Evolutionary conservation across 495 filamentous ascomycete genomes (phyloP).

Genomic region (Daldinia caldariorum): DNA sequence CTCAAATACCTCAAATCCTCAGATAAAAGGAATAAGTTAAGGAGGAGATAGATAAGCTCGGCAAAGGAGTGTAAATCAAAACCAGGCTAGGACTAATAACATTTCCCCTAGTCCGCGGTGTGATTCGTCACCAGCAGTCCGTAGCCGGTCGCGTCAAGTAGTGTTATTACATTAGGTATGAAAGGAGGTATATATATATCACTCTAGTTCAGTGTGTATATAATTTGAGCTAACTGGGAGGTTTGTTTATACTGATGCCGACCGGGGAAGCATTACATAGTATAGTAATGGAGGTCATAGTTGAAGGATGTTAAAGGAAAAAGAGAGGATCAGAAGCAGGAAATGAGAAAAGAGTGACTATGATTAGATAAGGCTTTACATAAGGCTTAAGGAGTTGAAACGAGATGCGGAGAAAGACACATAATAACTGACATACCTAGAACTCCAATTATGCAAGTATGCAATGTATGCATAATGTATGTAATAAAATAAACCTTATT

Average conservation of each 20-base stretch:
- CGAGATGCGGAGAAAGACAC: neutral
- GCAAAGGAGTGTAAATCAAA: constrained; percentile 6
- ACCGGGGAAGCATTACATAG: neutral
- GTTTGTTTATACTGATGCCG: neutral
- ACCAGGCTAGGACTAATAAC: constrained; percentile 6
- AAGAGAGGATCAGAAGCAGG: neutral
- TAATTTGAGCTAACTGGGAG: constrained; percentile 10
- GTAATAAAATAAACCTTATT: constrained; percentile 26
- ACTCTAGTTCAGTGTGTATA: neutral
- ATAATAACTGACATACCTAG: neutral
- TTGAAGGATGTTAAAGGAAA: constrained; percentile 7
- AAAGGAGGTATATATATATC: too few relatives aligned
- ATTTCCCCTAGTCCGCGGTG: neutral
- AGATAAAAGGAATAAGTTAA: constrained; percentile 15
- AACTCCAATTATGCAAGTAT: constrained; percentile 4
- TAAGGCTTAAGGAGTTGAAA: constrained; percentile 1
- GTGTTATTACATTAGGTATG: neutral
- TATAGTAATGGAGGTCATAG: constrained; percentile 9
- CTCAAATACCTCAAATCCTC: constrained; percentile 17
- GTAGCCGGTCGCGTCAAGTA: constrained; percentile 10
- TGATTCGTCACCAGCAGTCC: constrained; percentile 24
- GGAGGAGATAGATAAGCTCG: constrained; percentile 32
- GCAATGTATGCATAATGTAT: constrained; percentile 14
- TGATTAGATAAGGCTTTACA: constrained; percentile 4
- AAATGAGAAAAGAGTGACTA: neutral